phyloP scores from a whole-genome alignment of 2,329 filamentous ascomycete genomes.

The Torrubiella hemipterigena region DNA sequence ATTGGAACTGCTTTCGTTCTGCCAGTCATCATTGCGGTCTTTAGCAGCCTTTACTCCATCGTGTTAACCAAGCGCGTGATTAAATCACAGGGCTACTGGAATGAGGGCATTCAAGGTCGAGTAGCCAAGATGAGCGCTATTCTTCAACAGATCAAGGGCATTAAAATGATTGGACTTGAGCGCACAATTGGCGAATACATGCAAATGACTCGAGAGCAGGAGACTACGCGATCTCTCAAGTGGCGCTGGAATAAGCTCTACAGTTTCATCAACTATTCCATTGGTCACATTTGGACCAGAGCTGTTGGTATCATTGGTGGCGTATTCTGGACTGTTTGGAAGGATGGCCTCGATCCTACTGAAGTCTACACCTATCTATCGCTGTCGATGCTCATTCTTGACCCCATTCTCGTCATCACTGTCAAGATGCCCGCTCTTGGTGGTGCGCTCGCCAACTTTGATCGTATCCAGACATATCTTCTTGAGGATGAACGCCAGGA shows the following conservation, averaged over 20 bases:
- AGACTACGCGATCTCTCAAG: not conserved
- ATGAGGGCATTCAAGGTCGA: conserved; percentile 1
- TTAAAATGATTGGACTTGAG: conserved; percentile 5
- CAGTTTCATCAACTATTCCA: not conserved
- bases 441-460: too few species aligned
- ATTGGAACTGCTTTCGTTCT: conserved; percentile 2
- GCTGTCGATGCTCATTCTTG: too few species aligned
- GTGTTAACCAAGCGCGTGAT: too few species aligned
- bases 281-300: conserved; percentile 1
- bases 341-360: too few species aligned
- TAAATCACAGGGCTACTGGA: too few species aligned
- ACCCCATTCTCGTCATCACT: too few species aligned
- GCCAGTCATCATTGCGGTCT: conserved; percentile 1
- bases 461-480: too few species aligned
- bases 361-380: too few species aligned
- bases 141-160: conserved; percentile 1
- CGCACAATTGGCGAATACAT: not conserved
- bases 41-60: too few species aligned
- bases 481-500: too few species aligned
- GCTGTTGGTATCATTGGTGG: conserved; percentile 2
- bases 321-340: conserved; percentile 1
- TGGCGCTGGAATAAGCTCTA: not conserved
- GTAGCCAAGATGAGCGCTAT: not conserved
- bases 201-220: not conserved
- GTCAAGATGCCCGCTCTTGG: too few species aligned